Percentiles rank a stretch among this genome's conserved stretches.
Conservation (phyloP, 1,139 yeast species). For the Zygoascus sp. region DNA sequence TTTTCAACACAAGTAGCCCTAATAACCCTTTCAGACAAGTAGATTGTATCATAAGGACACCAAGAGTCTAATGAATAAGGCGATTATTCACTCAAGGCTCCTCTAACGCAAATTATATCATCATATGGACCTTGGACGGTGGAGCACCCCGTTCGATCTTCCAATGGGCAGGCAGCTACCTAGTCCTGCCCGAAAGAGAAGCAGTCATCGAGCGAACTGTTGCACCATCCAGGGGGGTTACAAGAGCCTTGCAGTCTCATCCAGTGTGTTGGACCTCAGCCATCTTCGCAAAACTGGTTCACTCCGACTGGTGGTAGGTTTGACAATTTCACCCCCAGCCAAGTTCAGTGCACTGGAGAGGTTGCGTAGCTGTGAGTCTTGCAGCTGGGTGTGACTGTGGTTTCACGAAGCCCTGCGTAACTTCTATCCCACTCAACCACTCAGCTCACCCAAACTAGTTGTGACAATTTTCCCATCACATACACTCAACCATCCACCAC, state of each 20-base stretch:
- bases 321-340: no score
- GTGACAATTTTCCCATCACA: conserved; percentile 12
- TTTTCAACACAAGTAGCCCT: no score
- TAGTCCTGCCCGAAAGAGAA: no score
- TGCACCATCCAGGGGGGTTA: conserved; percentile 1
- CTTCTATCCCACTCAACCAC: conserved; percentile 9
- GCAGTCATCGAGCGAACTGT: no score
- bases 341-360: neutral
- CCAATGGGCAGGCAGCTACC: no score
- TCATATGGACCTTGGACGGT: conserved; percentile 19
- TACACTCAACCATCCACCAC: conserved; percentile 14
- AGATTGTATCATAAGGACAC: conserved; percentile 7
- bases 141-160: neutral
- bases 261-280: no score
- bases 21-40: conserved; percentile 8
- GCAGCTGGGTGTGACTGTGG: neutral
- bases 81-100: conserved; percentile 28
- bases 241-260: no score
- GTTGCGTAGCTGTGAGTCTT: neutral
- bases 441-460: conserved; percentile 4
- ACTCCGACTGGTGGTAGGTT: no score
- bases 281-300: no score
- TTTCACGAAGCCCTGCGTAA: neutral
- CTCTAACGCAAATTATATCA: conserved; percentile 64
- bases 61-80: conserved; percentile 30